These are phyloP conservation scores for Nidularia pulvinata DNA, from an alignment of 768 basidiomycete genomes.

Conservation along the genomic window DNA sequence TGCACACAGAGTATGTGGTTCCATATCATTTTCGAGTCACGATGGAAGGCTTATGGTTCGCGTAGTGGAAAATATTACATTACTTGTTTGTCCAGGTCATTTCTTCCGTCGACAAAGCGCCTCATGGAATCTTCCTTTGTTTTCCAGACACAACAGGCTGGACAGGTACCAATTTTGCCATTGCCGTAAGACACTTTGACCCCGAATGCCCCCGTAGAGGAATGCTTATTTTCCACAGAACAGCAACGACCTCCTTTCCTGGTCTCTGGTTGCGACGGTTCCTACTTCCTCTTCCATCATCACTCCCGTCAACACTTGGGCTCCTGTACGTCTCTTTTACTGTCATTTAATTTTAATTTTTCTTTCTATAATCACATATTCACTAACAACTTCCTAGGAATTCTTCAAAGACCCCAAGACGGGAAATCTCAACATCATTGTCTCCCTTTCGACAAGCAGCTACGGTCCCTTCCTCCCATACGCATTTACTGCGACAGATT, in stretches of 20 bases:
- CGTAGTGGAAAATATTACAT: slow-evolving; percentile 31
- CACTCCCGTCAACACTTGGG: slow-evolving; percentile 29
- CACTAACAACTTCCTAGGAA: slow-evolving; percentile 15
- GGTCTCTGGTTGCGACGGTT: slow-evolving; percentile 24
- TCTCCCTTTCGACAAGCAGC: slow-evolving; percentile 31
- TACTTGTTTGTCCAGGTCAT: slow-evolving; percentile 15
- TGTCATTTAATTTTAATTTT: too few species aligned
- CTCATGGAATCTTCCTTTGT: background rate
- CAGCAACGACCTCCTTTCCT: slow-evolving; percentile 23
- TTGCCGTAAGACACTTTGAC: slow-evolving; percentile 17
- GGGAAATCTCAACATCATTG: slow-evolving; percentile 26
- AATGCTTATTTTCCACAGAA: too few species aligned
- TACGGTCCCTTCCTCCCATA: slow-evolving; percentile 32
- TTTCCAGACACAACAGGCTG: slow-evolving; percentile 27
- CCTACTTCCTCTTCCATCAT: slow-evolving; percentile 22
- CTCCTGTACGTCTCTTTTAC: slow-evolving; percentile 14
- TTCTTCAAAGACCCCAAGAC: slow-evolving; percentile 33
- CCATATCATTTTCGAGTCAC: too few species aligned
- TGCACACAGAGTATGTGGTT: slow-evolving; percentile 27
- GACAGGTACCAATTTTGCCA: slow-evolving; percentile 31
- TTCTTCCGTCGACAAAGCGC: background rate
- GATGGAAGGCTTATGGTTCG: background rate
- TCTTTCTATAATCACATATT: background rate
- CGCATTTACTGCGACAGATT: slow-evolving; percentile 26
- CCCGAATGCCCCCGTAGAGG: too few species aligned